These are phyloP conservation scores for Thelonectria blattea DNA, from an alignment of 2,329 filamentous ascomycete genomes.

Conservation along the genomic window DNA sequence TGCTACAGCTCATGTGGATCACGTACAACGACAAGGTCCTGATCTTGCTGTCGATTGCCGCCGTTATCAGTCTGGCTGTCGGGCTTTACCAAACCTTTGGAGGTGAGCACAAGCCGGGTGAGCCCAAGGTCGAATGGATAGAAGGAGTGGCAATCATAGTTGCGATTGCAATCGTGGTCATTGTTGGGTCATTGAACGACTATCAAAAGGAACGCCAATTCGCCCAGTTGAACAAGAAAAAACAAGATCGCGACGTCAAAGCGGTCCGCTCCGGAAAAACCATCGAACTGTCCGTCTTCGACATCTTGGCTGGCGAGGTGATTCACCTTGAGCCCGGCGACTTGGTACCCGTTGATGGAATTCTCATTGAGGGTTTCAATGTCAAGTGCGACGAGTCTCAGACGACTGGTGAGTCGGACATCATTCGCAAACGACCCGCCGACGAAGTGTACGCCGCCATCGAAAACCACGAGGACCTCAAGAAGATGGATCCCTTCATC, in stretches of 20 bases:
- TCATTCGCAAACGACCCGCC: slow-evolving; percentile 70
- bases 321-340: slow-evolving; percentile 77
- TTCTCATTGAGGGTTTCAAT: slow-evolving; percentile 75
- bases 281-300: slow-evolving; percentile 71
- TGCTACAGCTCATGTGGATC: slow-evolving; percentile 79
- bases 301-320: slow-evolving; percentile 73
- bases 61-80: slow-evolving; percentile 74
- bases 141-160: slow-evolving; percentile 83
- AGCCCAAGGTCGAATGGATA: slow-evolving; percentile 75
- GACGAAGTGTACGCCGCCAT: slow-evolving; percentile 75
- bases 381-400: slow-evolving; percentile 81
- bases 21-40: slow-evolving; percentile 85
- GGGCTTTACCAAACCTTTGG: slow-evolving; percentile 79
- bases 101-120: slow-evolving; percentile 53
- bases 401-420: slow-evolving; percentile 79
- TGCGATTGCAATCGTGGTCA: slow-evolving; percentile 78
- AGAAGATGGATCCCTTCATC: slow-evolving; percentile 83
- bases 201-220: slow-evolving; percentile 84
- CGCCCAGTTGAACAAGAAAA: slow-evolving; percentile 78
- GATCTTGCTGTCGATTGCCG: slow-evolving; percentile 73
- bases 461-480: slow-evolving; percentile 67
- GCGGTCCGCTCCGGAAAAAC: slow-evolving; percentile 74
- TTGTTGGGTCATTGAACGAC: slow-evolving; percentile 79
- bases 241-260: slow-evolving; percentile 76
- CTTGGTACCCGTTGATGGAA: slow-evolving; percentile 74